Evolutionary conservation across 768 basidiomycete genomes (phyloP).

Genomic region (Phlebiopsis flavidoalba): DNA sequence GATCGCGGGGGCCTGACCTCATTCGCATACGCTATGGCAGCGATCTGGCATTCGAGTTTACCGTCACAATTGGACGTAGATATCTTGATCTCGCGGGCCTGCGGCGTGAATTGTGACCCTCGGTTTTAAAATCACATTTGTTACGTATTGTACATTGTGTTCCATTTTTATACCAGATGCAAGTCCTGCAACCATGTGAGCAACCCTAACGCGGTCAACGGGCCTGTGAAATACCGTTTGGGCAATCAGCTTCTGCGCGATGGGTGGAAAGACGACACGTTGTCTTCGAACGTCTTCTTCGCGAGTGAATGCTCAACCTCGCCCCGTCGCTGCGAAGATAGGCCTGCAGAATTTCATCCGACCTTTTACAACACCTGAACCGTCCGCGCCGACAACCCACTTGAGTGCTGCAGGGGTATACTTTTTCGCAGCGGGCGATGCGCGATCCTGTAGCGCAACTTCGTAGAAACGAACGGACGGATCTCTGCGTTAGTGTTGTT

Average conservation of each 20-base stretch:
- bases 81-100: background rate
- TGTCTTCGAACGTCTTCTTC: slow-evolving; percentile 38
- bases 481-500: slow-evolving; percentile 74
- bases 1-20: too few relatives aligned
- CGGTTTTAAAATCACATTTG: background rate
- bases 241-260: slow-evolving; percentile 71
- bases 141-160: background rate
- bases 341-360: slow-evolving; percentile 86
- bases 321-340: slow-evolving; percentile 47
- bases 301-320: slow-evolving; percentile 54
- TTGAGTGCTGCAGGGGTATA: slow-evolving; percentile 52
- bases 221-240: slow-evolving; percentile 43
- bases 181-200: background rate
- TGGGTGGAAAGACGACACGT: slow-evolving; percentile 66
- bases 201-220: background rate
- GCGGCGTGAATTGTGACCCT: background rate
- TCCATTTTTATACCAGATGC: background rate
- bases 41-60: too few relatives aligned
- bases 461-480: slow-evolving; percentile 74
- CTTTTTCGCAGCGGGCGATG: slow-evolving; percentile 39
- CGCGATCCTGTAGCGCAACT: slow-evolving; percentile 51
- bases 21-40: too few relatives aligned
- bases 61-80: too few relatives aligned
- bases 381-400: slow-evolving; percentile 65
- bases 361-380: slow-evolving; percentile 60